Evolutionary conservation across 306 rosid species (phyloP).

Genomic region (Cajanus cajan): DNA sequence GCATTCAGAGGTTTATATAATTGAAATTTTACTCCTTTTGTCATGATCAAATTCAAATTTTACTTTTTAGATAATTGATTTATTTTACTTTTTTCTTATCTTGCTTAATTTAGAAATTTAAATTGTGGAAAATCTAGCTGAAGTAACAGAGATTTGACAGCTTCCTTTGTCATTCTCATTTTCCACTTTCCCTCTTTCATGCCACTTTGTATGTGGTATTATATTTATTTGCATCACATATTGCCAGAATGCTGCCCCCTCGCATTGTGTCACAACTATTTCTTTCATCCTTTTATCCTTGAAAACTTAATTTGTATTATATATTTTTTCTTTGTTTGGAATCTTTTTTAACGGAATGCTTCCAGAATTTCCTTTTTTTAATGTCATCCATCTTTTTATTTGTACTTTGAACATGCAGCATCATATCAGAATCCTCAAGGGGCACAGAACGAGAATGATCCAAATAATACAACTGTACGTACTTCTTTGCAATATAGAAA

Average conservation of each 20-base stretch:
- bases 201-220: not conserved
- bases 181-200: not conserved
- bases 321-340: not conserved
- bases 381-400: slow-evolving; percentile 27
- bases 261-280: not conserved
- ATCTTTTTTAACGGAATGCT: not conserved
- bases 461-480: slow-evolving; percentile 94
- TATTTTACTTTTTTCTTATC: too few relatives aligned
- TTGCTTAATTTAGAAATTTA: too few relatives aligned
- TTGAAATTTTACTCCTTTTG: too few relatives aligned
- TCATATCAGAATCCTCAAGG: slow-evolving; percentile 91
- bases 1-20: too few relatives aligned
- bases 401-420: slow-evolving; percentile 64
- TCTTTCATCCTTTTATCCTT: not conserved
- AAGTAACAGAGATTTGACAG: not conserved
- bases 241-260: not conserved
- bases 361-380: not conserved
- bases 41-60: too few relatives aligned
- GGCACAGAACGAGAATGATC: slow-evolving; percentile 89
- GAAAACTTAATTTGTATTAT: not conserved
- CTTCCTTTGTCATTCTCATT: not conserved
- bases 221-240: too few relatives aligned
- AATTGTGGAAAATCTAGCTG: too few relatives aligned
- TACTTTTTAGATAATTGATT: too few relatives aligned
- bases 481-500: slow-evolving; percentile 34